A percentile compares a stretch with the other conserved stretches of the same genome.
These are phyloP conservation scores for Aurantiochytrium sp. DNA, from an alignment of 108 stramenopile genomes.

Conservation along the genomic window DNA sequence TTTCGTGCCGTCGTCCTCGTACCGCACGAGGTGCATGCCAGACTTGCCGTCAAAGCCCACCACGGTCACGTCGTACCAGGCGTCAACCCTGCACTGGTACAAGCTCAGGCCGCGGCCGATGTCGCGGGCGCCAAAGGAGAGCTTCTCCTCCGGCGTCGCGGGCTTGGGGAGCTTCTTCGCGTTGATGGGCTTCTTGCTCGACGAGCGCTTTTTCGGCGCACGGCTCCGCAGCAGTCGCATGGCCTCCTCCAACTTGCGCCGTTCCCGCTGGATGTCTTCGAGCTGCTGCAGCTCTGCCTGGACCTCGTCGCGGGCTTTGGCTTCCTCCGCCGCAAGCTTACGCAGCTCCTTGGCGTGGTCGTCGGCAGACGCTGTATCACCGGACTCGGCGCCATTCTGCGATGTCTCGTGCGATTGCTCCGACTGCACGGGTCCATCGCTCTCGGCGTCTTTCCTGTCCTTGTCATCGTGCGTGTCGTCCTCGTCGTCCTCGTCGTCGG, in stretches of 20 bases:
- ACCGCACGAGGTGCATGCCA: background rate
- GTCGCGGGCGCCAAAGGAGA: background rate
- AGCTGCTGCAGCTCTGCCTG: background rate
- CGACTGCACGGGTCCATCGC: background rate
- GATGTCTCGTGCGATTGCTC: too few relatives aligned
- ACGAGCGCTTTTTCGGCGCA: background rate
- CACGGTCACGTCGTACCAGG: constrained; percentile 6
- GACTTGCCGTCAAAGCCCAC: background rate
- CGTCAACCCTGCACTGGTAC: constrained; percentile 14
- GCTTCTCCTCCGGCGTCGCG: background rate
- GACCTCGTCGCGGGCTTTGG: background rate
- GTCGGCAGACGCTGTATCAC: background rate
- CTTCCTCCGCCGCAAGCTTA: background rate
- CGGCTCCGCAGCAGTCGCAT: background rate
- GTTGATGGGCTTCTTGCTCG: background rate
- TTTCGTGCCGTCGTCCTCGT: constrained; percentile 14
- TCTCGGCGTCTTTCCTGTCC: background rate
- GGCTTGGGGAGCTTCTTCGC: background rate
- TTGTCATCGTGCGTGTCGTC: background rate
- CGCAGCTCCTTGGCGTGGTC: background rate
- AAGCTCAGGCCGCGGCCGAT: background rate
- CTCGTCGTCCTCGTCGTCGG: background rate
- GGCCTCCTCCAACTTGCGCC: background rate
- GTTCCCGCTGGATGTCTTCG: background rate
- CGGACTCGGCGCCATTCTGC: background rate